Evolutionary conservation across 164 flowering plant genomes (phyloP).

Genomic region (Saururus chinensis): DNA sequence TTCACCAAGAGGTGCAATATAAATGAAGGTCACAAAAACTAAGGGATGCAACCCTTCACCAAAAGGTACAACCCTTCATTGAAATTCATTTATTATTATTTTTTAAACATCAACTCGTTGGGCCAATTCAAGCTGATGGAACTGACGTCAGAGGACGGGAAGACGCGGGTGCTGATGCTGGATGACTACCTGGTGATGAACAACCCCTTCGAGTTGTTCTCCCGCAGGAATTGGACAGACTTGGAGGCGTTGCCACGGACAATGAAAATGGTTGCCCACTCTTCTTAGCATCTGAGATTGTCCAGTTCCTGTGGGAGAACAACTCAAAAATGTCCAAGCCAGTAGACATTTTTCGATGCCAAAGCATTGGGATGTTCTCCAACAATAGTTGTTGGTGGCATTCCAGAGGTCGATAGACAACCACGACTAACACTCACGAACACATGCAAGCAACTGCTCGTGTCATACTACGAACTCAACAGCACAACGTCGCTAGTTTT

Average conservation of each 20-base stretch:
- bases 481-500: constrained; percentile 43
- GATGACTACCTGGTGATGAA: constrained; percentile 97
- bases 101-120: too few species aligned
- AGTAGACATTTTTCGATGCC: constrained; percentile 16
- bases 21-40: too few species aligned
- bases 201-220: constrained; percentile 85
- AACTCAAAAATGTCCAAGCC: constrained; percentile 10
- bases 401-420: constrained; percentile 13
- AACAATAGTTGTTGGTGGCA: constrained; percentile 17
- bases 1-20: too few species aligned
- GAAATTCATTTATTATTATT: too few species aligned
- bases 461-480: constrained; percentile 44
- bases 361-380: constrained; percentile 4
- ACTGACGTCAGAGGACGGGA: constrained; percentile 63
- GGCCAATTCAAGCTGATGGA: constrained; percentile 47
- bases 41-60: too few species aligned
- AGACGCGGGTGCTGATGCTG: constrained; percentile 56
- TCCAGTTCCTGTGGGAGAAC: constrained; percentile 16
- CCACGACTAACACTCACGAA: constrained; percentile 31
- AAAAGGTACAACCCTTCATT: too few species aligned
- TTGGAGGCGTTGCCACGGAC: constrained; percentile 35
- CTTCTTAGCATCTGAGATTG: constrained; percentile 27
- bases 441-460: constrained; percentile 34
- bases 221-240: too few species aligned
- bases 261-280: constrained; percentile 30